Conservation (phyloP, 352 stramenopile species). For the Phytophthora sojae region DNA sequence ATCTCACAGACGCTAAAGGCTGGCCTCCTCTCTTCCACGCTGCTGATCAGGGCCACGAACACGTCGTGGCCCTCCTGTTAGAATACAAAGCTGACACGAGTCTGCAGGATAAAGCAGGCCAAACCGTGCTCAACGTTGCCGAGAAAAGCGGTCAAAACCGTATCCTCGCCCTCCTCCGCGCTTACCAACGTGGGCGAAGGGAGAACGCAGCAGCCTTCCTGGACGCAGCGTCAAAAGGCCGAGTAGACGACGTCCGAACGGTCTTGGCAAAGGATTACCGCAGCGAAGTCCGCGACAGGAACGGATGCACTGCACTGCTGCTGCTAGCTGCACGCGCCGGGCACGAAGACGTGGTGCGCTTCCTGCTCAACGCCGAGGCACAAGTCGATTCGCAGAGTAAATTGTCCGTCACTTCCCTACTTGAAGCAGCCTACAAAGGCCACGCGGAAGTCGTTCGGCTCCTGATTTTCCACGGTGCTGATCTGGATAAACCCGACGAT, state of each 20-base stretch:
- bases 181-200: background rate
- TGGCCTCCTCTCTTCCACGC: constrained; percentile 5
- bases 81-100: background rate
- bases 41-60: constrained; percentile 2
- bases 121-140: background rate
- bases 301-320: constrained; percentile 4
- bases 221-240: background rate
- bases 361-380: background rate
- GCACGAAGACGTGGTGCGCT: background rate
- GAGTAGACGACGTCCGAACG: background rate
- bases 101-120: background rate
- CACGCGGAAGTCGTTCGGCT: background rate
- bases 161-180: constrained; percentile 1
- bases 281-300: background rate
- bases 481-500: background rate
- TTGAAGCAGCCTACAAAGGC: constrained; percentile 2
- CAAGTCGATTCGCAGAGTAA: constrained; percentile 3
- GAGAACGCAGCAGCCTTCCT: background rate
- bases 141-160: constrained; percentile 2
- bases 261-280: background rate
- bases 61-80: background rate
- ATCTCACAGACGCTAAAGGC: background rate
- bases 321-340: background rate
- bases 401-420: background rate
- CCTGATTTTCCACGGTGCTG: background rate